Evolutionary conservation across 176 grass and related monocot genomes (phyloP).

Genomic region (Zea mays): Zm-B73-REFERENCE-NAM-5.0 NC_050098.1:209591501-209592000

Average conservation of each 20-base stretch:
- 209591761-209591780: background rate
- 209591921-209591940: no score
- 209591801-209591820: no score
- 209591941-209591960: no score
- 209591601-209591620: background rate
- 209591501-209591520: background rate
- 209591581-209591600: background rate
- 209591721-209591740: background rate
- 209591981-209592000: background rate
- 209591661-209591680: background rate
- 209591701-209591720: background rate
- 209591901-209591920: background rate
- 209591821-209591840: no score
- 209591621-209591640: background rate
- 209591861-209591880: no score
- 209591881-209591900: background rate
- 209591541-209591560: conserved; percentile 10
- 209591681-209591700: background rate
- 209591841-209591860: no score
- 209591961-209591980: no score
- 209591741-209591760: background rate
- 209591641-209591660: background rate
- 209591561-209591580: background rate
- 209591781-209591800: no score
- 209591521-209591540: background rate